Base-by-base conservation (phyloP, 2,329 filamentous ascomycete genomes). In the Ophiostoma sp. region DNA sequence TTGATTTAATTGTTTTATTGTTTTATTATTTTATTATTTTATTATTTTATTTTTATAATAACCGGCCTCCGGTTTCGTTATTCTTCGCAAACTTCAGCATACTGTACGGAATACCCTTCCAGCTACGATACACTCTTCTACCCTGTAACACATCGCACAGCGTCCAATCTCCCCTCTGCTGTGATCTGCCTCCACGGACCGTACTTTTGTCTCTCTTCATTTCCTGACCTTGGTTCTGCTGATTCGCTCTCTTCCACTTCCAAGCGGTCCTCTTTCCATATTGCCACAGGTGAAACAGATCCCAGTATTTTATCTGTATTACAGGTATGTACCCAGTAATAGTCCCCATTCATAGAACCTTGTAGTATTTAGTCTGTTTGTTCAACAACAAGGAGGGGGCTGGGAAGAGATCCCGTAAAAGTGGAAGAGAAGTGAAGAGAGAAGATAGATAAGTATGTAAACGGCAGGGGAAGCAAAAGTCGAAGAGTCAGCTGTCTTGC, bases 241-340 rank as follows among this genome's bases (percentile, higher is more conserved):
- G 44, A 48, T 48, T 48, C 44, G 11, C 27, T 62, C 57, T 62
- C 57, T 62, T 62, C 57, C 57, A 62, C 57, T 33, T 62, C 52
- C 52, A 57, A 62, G 27, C 27, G 57, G 57, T 57, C 52, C 52
- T 57, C 52, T 7, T 57, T 31, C 52, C 10, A 27, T 62, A 33
- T 33, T 33, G 27, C 57, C 15, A 15, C 27, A 33, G 27, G 27
- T 62, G 57, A 62, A 33, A 62, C 57, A 62, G 23, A 35, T 62
- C 54, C 54, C 57, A 62, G 23, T 57, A 57, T 57, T 48, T 48
- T 44, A 48, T 48, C 44, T 20, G 15, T 48, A 48, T 48, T 48
- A 48, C 44, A 48, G 20, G 20, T 48, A 48, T 48, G 44, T 48
- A 57, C 52, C 52, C 52, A 57, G 52, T 57, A 57, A 57, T 7